phyloP scores from a whole-genome alignment of 1,139 yeast genomes.

The Yamadazyma diospyri region DNA sequence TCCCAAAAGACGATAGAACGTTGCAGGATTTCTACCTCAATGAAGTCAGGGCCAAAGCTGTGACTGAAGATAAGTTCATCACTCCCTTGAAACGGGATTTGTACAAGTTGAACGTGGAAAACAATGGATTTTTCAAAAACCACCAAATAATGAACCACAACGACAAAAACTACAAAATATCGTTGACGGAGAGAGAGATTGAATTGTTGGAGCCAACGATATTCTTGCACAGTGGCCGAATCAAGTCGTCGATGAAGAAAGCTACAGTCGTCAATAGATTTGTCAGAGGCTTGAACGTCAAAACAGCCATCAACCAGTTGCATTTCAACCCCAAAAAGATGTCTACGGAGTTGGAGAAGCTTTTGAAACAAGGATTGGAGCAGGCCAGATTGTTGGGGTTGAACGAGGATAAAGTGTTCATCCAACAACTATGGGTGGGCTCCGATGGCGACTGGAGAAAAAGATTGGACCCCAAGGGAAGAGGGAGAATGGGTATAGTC shows the following conservation, averaged over 20 bases:
- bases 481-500: conserved; percentile 84
- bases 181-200: conserved; percentile 61
- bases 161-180: conserved; percentile 52
- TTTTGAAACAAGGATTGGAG: conserved; percentile 68
- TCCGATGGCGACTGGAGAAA: conserved; percentile 75
- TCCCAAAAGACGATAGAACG: conserved; percentile 30
- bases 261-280: conserved; percentile 79
- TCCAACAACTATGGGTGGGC: conserved; percentile 88
- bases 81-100: conserved; percentile 73
- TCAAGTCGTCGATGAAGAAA: conserved; percentile 84
- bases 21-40: conserved; percentile 33
- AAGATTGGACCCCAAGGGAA: conserved; percentile 81
- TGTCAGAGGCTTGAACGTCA: conserved; percentile 64
- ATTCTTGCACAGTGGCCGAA: conserved; percentile 70
- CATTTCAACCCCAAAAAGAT: conserved; percentile 83
- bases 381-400: conserved; percentile 64
- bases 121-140: conserved; percentile 75
- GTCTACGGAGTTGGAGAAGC: conserved; percentile 73
- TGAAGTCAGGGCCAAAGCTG: conserved; percentile 27
- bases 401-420: conserved; percentile 59
- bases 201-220: conserved; percentile 83
- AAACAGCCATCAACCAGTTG: conserved; percentile 85
- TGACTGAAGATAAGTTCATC: conserved; percentile 36
- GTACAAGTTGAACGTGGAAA: conserved; percentile 56
- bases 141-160: conserved; percentile 48